These are phyloP conservation scores for Aspergillus wentii DNA, from an alignment of 495 filamentous ascomycete species.

Conservation along the genomic window DNA sequence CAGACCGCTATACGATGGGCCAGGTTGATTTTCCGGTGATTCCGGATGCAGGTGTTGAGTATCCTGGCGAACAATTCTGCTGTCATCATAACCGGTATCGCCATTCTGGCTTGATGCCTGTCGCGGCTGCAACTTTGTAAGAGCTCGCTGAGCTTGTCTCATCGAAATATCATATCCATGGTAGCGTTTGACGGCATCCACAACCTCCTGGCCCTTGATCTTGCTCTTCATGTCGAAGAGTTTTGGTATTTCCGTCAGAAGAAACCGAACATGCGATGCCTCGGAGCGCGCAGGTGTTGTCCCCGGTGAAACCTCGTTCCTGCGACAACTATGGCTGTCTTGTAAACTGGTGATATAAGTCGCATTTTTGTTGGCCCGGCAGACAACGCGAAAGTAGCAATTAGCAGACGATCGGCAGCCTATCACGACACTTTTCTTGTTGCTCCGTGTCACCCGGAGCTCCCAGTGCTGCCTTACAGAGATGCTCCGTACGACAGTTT, in stretches of 20 bases:
- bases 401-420: slow-evolving; percentile 38
- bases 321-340: slow-evolving; percentile 39
- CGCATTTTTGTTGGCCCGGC: slow-evolving; percentile 42
- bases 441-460: slow-evolving; percentile 40
- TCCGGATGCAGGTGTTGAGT: too few relatives aligned
- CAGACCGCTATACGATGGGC: slow-evolving; percentile 21
- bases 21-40: slow-evolving; percentile 10
- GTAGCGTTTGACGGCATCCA: slow-evolving; percentile 41
- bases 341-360: slow-evolving; percentile 45
- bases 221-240: slow-evolving; percentile 39
- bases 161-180: slow-evolving; percentile 45
- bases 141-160: slow-evolving; percentile 41
- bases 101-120: slow-evolving; percentile 19
- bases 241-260: slow-evolving; percentile 42
- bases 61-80: too few relatives aligned
- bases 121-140: slow-evolving; percentile 35
- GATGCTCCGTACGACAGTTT: slow-evolving; percentile 37
- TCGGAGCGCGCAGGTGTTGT: slow-evolving; percentile 39
- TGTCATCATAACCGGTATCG: too few relatives aligned
- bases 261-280: slow-evolving; percentile 44
- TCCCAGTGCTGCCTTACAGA: slow-evolving; percentile 45
- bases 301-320: slow-evolving; percentile 26
- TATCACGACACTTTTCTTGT: slow-evolving; percentile 45
- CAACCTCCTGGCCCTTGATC: slow-evolving; percentile 38
- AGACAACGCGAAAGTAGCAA: slow-evolving; percentile 44